A percentile compares a stretch with the other conserved stretches of the same genome.
Conservation (phyloP, 331 rosid genomes). For the Cydonia oblonga region DNA sequence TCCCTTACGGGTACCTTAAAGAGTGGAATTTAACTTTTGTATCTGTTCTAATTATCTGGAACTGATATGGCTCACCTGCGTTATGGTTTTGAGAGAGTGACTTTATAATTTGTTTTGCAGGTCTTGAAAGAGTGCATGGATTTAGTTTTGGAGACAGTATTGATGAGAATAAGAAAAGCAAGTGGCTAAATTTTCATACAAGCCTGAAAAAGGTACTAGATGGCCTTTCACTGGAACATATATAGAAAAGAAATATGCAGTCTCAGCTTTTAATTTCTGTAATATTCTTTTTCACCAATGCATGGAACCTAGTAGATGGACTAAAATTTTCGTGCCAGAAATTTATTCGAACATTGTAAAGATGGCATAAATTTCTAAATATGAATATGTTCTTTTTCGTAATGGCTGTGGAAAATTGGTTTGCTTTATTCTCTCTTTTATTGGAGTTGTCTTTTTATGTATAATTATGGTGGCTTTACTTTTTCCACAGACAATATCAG, state of each 20-base stretch:
- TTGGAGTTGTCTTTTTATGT: background rate
- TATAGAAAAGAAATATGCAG: background rate
- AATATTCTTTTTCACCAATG: background rate
- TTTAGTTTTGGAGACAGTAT: conserved; percentile 89
- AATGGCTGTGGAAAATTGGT: background rate
- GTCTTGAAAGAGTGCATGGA: conserved; percentile 85
- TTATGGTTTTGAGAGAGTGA: background rate
- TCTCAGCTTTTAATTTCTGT: background rate
- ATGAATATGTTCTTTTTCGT: background rate
- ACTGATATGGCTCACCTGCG: background rate
- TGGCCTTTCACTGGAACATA: background rate
- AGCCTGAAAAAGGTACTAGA: conserved; percentile 61
- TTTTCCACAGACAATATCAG: background rate
- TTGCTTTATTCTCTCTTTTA: background rate
- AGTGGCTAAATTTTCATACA: conserved; percentile 61
- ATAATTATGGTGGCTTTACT: background rate
- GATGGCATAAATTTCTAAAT: background rate
- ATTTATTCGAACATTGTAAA: background rate
- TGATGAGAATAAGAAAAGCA: conserved; percentile 51
- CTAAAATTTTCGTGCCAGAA: background rate
- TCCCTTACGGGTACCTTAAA: background rate
- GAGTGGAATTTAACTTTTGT: background rate
- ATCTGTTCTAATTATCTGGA: background rate
- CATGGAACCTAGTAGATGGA: background rate
- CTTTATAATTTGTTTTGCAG: conserved; percentile 29